Evolutionary conservation across 2,329 filamentous ascomycete species (phyloP).

Genomic region (Aspergillus fumigatus): DNA sequence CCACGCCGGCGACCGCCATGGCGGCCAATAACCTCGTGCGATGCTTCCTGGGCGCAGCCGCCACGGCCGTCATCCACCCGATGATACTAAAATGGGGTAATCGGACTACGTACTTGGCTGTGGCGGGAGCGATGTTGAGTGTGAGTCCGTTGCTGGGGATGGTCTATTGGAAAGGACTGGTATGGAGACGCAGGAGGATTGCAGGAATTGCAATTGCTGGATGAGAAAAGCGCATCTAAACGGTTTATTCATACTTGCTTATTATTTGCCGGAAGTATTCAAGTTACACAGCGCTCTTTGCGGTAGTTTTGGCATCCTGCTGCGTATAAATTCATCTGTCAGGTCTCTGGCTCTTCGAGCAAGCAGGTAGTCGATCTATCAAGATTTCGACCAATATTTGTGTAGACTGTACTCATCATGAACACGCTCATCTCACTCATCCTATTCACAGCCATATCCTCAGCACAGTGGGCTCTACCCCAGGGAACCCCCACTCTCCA

Average conservation of each 20-base stretch:
- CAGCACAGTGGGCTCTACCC: neutral
- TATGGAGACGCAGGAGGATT: constrained; percentile 13
- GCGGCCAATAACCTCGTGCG: constrained; percentile 33
- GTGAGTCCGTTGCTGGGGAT: constrained; percentile 13
- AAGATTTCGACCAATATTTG: no score
- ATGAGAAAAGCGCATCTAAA: neutral
- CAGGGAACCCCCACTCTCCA: constrained; percentile 5
- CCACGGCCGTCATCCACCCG: constrained; percentile 22
- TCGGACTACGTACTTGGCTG: constrained; percentile 14
- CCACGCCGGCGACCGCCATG: constrained; percentile 27
- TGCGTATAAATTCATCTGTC: no score
- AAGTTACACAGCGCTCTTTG: no score
- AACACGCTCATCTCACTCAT: neutral
- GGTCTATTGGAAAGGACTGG: constrained; percentile 17
- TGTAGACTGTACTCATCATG: no score
- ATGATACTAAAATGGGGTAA: constrained; percentile 14
- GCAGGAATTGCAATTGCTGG: neutral
- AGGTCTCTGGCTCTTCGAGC: no score
- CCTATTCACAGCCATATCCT: neutral
- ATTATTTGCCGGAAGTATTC: no score
- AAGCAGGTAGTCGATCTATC: no score
- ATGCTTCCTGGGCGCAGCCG: constrained; percentile 28
- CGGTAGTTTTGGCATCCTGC: no score
- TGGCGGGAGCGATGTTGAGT: constrained; percentile 7
- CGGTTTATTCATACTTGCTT: neutral